Percentiles rank a stretch among this genome's conserved stretches.
Conservation (phyloP, 306 rosid genomes). For the Quercus gilva region DNA sequence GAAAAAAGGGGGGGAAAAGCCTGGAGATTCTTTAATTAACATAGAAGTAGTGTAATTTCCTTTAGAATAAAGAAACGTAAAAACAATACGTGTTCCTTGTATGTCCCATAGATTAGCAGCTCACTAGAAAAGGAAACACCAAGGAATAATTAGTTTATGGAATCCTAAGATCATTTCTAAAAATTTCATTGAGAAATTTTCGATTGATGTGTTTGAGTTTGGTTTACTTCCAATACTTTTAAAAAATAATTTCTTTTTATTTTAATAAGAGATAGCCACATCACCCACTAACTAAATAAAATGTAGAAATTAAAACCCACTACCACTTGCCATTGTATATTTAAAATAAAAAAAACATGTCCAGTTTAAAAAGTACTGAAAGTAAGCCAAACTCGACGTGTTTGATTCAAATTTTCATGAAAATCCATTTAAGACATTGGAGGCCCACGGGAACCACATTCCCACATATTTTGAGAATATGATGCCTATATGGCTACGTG, state of each 20-base stretch:
- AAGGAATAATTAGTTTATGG: background rate
- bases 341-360: fast-evolving
- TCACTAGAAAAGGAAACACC: background rate
- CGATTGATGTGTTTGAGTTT: too few species aligned
- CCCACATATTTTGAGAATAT: background rate
- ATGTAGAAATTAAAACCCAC: fast-evolving
- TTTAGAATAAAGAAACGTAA: background rate
- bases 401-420: too few species aligned
- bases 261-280: fast-evolving
- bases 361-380: too few species aligned
- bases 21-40: background rate
- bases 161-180: background rate
- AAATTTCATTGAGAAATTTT: background rate
- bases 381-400: too few species aligned
- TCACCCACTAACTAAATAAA: too few species aligned
- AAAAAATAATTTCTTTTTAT: fast-evolving
- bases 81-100: background rate
- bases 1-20: background rate
- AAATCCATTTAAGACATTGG: background rate
- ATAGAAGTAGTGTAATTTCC: background rate
- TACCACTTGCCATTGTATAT: too few species aligned
- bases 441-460: background rate
- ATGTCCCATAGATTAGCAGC: background rate
- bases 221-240: too few species aligned
- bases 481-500: too few species aligned